Base-by-base conservation (phyloP, 75 land plant species). In the Picea sitchensis region DNA sequence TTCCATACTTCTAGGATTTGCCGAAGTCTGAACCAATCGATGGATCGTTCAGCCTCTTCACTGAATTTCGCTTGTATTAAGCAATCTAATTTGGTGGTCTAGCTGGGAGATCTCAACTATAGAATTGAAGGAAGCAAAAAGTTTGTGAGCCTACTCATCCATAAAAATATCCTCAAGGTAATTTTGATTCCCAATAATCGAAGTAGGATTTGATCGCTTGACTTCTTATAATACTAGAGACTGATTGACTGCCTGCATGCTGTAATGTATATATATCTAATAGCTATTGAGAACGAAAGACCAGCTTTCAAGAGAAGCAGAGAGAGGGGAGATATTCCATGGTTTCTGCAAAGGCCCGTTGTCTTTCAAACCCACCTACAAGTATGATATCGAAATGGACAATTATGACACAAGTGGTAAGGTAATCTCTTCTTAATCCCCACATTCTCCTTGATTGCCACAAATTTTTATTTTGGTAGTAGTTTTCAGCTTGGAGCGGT, bases 61-160 rank as follows among this genome's bases (percentile, higher is more conserved):
- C n/a, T n/a, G n/a, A n/a, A n/a, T n/a, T 73, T 20, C 18, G 36
- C 54, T 51, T 17, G 56, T 14, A 20, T 67, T 26, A n/a, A n/a
- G n/a, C n/a, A n/a, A 3, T 76, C 90, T 20, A 87, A 89, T 56
- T 47, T 95, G 44, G 91, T 87, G 34, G 84, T 95, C 0, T 93
- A 95, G 98, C 82, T 95, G 56, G 95, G 98, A 18, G 98, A 95
- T 82, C 90, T 95, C 63, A 95, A 95, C 80, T 95, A 95, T 82
- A 84, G 95, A 62, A 67, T 95, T n/a, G 87, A 93, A 54, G 91
- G 93, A 15, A 84, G 85, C 7, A 83, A 87, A 58, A 75, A 75
- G 54, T 90, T 91, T 9, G 93, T 87, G 3, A 81, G 86, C 65
- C 77, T 68, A 59, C 82, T 95, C 12, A 92, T 93, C 17, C 86